phyloP scores from a whole-genome alignment of 2,329 filamentous ascomycete genomes.

The Apiospora malaysiana region DNA sequence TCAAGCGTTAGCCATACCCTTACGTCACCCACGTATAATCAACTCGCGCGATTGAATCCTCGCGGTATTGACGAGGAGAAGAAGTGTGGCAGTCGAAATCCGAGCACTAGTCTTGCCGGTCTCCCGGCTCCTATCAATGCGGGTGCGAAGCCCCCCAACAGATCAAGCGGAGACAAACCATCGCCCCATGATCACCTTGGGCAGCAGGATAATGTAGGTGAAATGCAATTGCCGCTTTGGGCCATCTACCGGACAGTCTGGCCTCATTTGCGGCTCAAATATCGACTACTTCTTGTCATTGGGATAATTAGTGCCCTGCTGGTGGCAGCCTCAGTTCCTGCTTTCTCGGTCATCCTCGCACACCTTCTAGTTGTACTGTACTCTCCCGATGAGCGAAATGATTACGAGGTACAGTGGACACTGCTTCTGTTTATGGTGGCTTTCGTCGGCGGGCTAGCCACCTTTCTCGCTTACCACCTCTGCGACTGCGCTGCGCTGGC shows the following conservation, averaged over 20 bases:
- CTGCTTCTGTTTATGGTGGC: slow-evolving; percentile 73
- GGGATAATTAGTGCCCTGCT: slow-evolving; percentile 67
- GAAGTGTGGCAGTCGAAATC: too few relatives aligned
- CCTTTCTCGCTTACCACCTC: slow-evolving; percentile 71
- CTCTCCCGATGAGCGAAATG: slow-evolving; percentile 52
- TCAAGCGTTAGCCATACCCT: not conserved
- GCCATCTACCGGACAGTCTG: slow-evolving; percentile 73
- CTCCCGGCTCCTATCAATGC: not conserved
- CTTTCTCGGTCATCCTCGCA: slow-evolving; percentile 79
- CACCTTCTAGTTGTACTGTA: slow-evolving; percentile 76
- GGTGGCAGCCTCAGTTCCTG: slow-evolving; percentile 71
- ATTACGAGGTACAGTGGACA: slow-evolving; percentile 68
- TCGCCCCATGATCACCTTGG: not conserved
- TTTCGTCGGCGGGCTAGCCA: slow-evolving; percentile 66
- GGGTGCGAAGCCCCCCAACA: not conserved
- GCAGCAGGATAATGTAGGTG: not conserved
- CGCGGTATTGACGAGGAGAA: not conserved
- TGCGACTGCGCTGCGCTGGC: slow-evolving; percentile 74
- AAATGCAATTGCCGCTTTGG: slow-evolving; percentile 43
- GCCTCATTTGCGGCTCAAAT: slow-evolving; percentile 61
- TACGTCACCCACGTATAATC: not conserved
- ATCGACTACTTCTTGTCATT: slow-evolving; percentile 61
- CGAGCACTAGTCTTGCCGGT: not conserved
- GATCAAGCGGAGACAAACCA: not conserved
- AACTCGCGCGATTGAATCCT: not conserved